phyloP scores from a whole-genome alignment of 768 basidiomycete species.

The Trametes gibbosa region DNA sequence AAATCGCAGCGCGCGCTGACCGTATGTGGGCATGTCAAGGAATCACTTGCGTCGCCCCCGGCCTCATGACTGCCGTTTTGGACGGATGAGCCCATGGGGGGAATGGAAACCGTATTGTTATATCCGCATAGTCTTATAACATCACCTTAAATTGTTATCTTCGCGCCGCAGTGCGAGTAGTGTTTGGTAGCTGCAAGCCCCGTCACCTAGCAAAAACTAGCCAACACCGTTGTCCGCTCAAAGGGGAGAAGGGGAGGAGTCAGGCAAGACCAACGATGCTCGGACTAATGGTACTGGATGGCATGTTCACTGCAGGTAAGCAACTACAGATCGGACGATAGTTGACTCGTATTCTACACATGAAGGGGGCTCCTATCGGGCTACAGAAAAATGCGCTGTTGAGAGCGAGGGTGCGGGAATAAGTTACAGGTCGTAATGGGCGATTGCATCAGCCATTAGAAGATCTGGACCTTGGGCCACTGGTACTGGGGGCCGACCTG shows the following conservation, averaged over 20 bases:
- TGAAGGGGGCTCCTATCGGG: slow-evolving; percentile 10
- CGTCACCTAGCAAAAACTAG: too few relatives aligned
- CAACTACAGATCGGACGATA: slow-evolving; percentile 23
- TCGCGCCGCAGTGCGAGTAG: neutral
- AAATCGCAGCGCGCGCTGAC: neutral
- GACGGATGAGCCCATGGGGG: neutral
- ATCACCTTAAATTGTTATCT: slow-evolving; percentile 7
- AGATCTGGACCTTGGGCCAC: slow-evolving; percentile 54
- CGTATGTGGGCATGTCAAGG: slow-evolving; percentile 34
- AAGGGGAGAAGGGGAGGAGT: neutral
- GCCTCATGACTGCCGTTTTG: slow-evolving; percentile 38
- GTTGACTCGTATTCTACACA: slow-evolving; percentile 27
- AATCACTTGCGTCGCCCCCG: slow-evolving; percentile 71
- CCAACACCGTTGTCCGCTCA: too few relatives aligned
- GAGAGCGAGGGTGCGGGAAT: slow-evolving; percentile 19
- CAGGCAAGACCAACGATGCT: neutral
- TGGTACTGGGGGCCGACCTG: slow-evolving; percentile 56
- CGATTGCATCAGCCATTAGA: slow-evolving; percentile 26
- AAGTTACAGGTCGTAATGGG: slow-evolving; percentile 2
- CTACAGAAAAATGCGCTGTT: slow-evolving; percentile 21
- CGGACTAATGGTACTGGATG: neutral
- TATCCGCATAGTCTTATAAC: slow-evolving; percentile 6
- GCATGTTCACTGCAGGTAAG: slow-evolving; percentile 5
- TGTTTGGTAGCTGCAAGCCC: neutral
- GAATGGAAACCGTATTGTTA: slow-evolving; percentile 5